phyloP scores from a whole-genome alignment of 2,329 filamentous ascomycete genomes.

The Talaromyces sp. region DNA sequence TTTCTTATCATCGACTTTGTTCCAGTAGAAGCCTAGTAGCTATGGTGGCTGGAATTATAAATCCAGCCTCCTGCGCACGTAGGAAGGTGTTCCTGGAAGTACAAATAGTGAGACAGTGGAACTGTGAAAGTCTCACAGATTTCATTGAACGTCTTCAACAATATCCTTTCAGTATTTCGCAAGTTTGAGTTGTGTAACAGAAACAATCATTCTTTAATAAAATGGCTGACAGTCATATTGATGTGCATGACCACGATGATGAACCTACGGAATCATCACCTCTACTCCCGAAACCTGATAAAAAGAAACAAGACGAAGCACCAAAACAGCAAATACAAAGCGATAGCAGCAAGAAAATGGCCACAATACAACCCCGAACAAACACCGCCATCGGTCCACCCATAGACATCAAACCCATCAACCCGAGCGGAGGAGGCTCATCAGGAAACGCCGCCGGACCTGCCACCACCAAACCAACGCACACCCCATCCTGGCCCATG shows the following conservation, averaged over 20 bases:
- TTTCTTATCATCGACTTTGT: neutral
- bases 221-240: neutral
- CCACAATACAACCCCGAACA: neutral
- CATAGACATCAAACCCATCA: constrained; percentile 10
- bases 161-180: neutral
- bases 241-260: neutral
- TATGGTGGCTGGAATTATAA: neutral
- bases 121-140: neutral
- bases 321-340: neutral
- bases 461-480: neutral
- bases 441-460: neutral
- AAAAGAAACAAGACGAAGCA: neutral
- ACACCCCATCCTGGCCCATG: constrained; percentile 8
- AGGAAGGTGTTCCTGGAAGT: neutral
- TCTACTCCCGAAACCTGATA: constrained; percentile 6
- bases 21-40: neutral
- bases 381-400: constrained; percentile 11
- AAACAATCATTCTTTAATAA: neutral
- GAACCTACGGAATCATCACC: constrained; percentile 15
- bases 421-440: neutral
- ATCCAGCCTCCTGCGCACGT: neutral
- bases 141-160: neutral
- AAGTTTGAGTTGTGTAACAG: neutral
- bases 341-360: neutral
- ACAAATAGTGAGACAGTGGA: neutral